Conservation (phyloP, 306 rosid species). For the Vachellia pachyceras region DNA sequence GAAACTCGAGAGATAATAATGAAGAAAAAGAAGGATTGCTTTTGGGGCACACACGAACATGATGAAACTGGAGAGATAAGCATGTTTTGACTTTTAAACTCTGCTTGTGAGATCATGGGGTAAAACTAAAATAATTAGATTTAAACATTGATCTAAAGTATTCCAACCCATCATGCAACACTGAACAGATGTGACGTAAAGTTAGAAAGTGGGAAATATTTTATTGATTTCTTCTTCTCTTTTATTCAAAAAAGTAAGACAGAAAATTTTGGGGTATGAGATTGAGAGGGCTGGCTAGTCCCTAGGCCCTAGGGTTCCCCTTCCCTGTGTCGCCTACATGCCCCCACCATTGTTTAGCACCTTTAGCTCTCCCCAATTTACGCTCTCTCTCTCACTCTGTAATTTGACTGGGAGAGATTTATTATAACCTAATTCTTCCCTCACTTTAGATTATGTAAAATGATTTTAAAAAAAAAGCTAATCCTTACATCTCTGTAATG, state of each 20-base stretch:
- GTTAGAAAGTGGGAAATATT: conserved; percentile 36
- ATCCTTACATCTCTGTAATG: too few relatives aligned
- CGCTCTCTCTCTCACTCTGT: too few relatives aligned
- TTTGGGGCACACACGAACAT: too few relatives aligned
- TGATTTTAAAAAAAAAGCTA: too few relatives aligned
- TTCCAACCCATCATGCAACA: conserved; percentile 32
- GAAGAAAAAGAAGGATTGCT: too few relatives aligned
- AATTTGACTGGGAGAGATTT: too few relatives aligned
- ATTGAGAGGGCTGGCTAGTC: conserved; percentile 5
- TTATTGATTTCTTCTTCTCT: background rate
- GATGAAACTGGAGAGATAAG: too few relatives aligned
- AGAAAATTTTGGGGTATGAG: background rate
- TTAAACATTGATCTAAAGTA: background rate
- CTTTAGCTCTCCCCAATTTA: too few relatives aligned
- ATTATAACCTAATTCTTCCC: too few relatives aligned
- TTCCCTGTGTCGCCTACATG: conserved; percentile 11
- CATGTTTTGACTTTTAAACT: too few relatives aligned
- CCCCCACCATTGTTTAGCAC: background rate
- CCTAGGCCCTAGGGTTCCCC: conserved; percentile 13
- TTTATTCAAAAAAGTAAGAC: background rate
- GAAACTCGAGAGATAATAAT: background rate
- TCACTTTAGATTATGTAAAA: too few relatives aligned
- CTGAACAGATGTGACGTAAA: conserved; percentile 66
- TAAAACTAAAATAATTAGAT: background rate
- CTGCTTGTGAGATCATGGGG: too few relatives aligned